These are phyloP conservation scores for Globisporangium cederbergense DNA, from an alignment of 352 stramenopile genomes.

Conservation along the genomic window DNA sequence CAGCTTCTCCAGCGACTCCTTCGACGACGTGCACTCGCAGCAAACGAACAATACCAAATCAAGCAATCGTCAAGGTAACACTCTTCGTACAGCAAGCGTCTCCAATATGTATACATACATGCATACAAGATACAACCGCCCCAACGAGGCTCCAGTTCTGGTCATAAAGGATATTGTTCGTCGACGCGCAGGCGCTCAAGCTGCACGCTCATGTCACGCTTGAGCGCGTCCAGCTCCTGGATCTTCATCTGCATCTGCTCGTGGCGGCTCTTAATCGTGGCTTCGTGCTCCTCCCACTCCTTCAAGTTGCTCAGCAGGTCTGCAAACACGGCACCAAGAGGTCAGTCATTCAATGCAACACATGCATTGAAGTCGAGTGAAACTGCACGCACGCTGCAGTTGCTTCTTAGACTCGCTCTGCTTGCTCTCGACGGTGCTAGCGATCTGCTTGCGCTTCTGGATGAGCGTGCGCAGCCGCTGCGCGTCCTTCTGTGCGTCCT, in stretches of 20 bases:
- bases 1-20: slow-evolving; percentile 53
- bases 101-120: not conserved
- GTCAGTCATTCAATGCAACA: not conserved
- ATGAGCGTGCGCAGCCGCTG: slow-evolving; percentile 46
- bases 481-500: slow-evolving; percentile 59
- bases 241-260: slow-evolving; percentile 52
- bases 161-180: slow-evolving; percentile 58
- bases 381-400: slow-evolving; percentile 39
- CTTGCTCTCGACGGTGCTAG: slow-evolving; percentile 33
- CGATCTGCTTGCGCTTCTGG: slow-evolving; percentile 65
- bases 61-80: slow-evolving; percentile 11
- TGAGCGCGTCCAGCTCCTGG: slow-evolving; percentile 61
- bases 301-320: slow-evolving; percentile 56
- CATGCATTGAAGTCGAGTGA: not conserved
- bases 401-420: slow-evolving; percentile 48
- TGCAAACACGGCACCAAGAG: slow-evolving; percentile 6
- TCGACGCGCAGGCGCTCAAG: slow-evolving; percentile 64
- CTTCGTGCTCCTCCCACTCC: slow-evolving; percentile 64
- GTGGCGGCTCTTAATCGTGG: slow-evolving; percentile 35
- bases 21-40: slow-evolving; percentile 37
- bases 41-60: not conserved
- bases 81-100: not conserved
- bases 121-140: not conserved
- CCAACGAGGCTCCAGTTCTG: too few species aligned
- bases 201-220: slow-evolving; percentile 62